Conservation (phyloP, 805 yeast genomes). For the Nakazawaea molendinolei region DNA sequence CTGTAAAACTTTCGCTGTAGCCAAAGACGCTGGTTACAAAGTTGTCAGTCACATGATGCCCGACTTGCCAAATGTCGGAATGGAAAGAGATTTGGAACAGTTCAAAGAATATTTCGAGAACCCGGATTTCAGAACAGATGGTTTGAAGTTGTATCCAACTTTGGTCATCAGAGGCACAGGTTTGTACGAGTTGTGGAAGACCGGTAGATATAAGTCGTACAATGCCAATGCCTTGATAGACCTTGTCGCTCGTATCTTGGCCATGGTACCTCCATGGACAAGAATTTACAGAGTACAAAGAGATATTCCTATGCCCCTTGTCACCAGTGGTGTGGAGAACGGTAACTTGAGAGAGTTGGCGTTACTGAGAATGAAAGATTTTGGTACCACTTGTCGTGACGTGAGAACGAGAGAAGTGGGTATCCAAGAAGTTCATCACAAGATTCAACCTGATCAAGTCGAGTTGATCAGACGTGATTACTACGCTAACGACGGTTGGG, state of each 20-base stretch:
- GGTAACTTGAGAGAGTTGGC: constrained; percentile 96
- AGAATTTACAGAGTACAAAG: constrained; percentile 97
- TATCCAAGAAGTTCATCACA: constrained; percentile 96
- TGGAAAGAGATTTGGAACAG: constrained; percentile 96
- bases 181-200: constrained; percentile 93
- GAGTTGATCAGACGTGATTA: constrained; percentile 93
- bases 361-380: constrained; percentile 94
- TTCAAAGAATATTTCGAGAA: constrained; percentile 94
- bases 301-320: constrained; percentile 98
- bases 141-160: constrained; percentile 92
- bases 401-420: constrained; percentile 98
- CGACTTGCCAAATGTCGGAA: constrained; percentile 95
- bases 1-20: constrained; percentile 88
- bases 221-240: constrained; percentile 92
- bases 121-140: constrained; percentile 96
- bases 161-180: constrained; percentile 97
- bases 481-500: constrained; percentile 98
- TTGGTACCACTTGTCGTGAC: constrained; percentile 93
- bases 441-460: constrained; percentile 94
- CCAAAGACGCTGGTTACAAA: constrained; percentile 98
- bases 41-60: constrained; percentile 99
- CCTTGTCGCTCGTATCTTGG: constrained; percentile 90
- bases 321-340: constrained; percentile 95
- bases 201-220: constrained; percentile 89
- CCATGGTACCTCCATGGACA: constrained; percentile 98